A percentile compares a stretch with the other conserved stretches of the same genome.
Evolutionary conservation across 192 early-diverging fungal species (phyloP).

Genomic region (Anaeromyces robustus): DNA sequence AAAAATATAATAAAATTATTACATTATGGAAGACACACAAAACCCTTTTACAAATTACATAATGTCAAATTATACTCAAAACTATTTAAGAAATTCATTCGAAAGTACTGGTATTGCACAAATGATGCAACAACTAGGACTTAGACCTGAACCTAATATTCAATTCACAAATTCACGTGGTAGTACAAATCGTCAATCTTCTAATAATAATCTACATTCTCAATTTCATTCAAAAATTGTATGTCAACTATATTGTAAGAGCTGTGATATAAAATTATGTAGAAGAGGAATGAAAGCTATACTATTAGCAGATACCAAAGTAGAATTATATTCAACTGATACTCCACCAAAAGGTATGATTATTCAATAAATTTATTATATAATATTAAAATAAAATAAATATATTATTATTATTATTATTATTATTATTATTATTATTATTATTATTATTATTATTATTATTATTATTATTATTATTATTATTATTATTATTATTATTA

Average conservation of each 20-base stretch:
- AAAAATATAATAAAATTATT: too few relatives aligned
- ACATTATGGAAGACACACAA: neutral
- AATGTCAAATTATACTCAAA: neutral
- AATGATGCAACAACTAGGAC: neutral
- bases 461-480: too few relatives aligned
- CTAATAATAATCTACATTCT: neutral
- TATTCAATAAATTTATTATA: too few relatives aligned
- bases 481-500: too few relatives aligned
- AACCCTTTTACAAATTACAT: neutral
- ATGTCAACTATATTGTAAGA: constrained; percentile 25
- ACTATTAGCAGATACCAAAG: constrained; percentile 39
- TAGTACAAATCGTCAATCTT: neutral
- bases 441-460: too few relatives aligned
- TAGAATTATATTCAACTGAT: constrained; percentile 33
- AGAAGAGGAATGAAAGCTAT: constrained; percentile 57
- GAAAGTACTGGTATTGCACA: neutral
- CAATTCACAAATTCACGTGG: neutral
- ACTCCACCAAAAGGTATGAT: neutral
- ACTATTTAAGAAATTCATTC: neutral
- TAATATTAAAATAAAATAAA: too few relatives aligned
- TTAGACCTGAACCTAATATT: neutral
- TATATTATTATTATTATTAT: too few relatives aligned
- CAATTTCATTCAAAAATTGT: constrained; percentile 11
- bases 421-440: too few relatives aligned
- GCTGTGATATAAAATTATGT: constrained; percentile 25